Conservation (phyloP, 345 rosid species). For the Brassica rapa region DNA sequence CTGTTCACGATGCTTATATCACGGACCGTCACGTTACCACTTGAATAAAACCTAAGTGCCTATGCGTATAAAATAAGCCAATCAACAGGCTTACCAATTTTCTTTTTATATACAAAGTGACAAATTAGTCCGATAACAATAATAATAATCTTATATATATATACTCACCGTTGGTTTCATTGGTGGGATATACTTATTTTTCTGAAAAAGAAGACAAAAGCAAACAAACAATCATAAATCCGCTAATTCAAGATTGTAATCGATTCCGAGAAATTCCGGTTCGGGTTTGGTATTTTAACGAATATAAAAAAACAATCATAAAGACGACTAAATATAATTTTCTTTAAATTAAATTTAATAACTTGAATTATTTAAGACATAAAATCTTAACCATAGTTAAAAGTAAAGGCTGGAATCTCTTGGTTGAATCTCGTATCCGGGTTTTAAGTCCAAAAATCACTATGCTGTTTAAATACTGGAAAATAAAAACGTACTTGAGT, state of each 20-base stretch:
- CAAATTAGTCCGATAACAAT: background rate
- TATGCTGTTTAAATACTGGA: background rate
- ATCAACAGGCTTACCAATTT: background rate
- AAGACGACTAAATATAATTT: background rate
- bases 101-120: background rate
- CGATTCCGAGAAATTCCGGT: too few relatives aligned
- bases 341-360: background rate
- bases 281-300: too few relatives aligned
- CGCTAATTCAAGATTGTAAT: too few relatives aligned
- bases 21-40: slow-evolving; percentile 70
- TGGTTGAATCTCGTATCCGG: background rate
- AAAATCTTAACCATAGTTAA: background rate
- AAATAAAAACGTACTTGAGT: slow-evolving; percentile 45
- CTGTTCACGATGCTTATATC: slow-evolving; percentile 70
- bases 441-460: background rate
- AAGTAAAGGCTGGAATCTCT: background rate
- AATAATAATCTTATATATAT: background rate
- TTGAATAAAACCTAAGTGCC: slow-evolving; percentile 79
- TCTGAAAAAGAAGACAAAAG: slow-evolving; percentile 46
- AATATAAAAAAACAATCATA: background rate
- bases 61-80: slow-evolving; percentile 19
- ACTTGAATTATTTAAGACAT: background rate
- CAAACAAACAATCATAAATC: background rate
- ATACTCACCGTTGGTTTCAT: slow-evolving; percentile 79
- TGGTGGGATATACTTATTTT: slow-evolving; percentile 50